phyloP scores from a whole-genome alignment of 345 rosid species.

The Triadica sebifera region DNA sequence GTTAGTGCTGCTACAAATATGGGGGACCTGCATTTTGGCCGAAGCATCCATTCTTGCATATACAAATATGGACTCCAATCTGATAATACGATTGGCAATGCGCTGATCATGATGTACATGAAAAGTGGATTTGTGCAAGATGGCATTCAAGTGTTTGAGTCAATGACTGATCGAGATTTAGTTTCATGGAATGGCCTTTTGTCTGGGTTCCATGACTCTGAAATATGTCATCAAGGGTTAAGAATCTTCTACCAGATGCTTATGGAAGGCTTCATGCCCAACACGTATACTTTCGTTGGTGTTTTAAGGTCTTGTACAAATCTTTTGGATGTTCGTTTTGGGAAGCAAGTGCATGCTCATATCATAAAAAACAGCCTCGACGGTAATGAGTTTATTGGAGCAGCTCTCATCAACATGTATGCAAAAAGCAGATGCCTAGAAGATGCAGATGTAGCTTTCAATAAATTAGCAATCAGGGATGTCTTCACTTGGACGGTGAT shows the following conservation, averaged over 20 bases:
- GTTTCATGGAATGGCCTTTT: constrained; percentile 46
- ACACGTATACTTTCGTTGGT: constrained; percentile 28
- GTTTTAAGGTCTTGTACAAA: constrained; percentile 38
- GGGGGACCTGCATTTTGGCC: constrained; percentile 29
- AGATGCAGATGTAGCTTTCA: constrained; percentile 32
- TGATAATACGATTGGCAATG: constrained; percentile 35
- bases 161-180: constrained; percentile 31
- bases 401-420: constrained; percentile 45
- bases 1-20: constrained; percentile 30
- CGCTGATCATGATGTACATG: constrained; percentile 47
- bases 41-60: constrained; percentile 41
- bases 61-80: constrained; percentile 39
- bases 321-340: constrained; percentile 28
- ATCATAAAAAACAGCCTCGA: constrained; percentile 33
- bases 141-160: constrained; percentile 38
- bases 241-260: constrained; percentile 38
- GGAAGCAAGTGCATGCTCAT: constrained; percentile 42
- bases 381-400: constrained; percentile 32
- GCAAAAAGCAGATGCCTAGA: constrained; percentile 37
- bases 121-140: constrained; percentile 26
- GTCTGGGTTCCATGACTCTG: constrained; percentile 28
- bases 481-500: constrained; percentile 35
- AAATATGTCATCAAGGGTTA: constrained; percentile 28
- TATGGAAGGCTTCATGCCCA: constrained; percentile 35
- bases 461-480: constrained; percentile 31